Percentiles rank a stretch among this genome's conserved stretches.
phyloP scores from a whole-genome alignment of 164 flowering plant species.

The Vitis rupestris region DNA sequence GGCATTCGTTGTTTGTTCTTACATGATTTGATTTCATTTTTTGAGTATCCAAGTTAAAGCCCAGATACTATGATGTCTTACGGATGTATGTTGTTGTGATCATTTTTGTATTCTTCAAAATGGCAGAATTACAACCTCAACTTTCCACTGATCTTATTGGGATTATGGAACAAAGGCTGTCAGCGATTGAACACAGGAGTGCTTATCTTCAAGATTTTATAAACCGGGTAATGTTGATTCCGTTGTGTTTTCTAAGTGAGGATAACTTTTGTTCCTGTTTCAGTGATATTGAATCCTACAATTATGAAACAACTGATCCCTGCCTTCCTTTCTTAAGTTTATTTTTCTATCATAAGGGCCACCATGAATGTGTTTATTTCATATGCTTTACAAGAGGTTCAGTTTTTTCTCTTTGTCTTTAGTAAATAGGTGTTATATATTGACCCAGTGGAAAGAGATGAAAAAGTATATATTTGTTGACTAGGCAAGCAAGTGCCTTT shows the following conservation, averaged over 20 bases:
- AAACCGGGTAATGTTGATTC: constrained; percentile 47
- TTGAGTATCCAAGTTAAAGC: neutral
- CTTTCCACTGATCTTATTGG: constrained; percentile 54
- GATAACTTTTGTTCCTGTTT: neutral
- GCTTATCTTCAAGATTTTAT: constrained; percentile 51
- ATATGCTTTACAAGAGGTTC: neutral
- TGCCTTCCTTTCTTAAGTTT: neutral
- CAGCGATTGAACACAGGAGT: constrained; percentile 58
- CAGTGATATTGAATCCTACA: neutral
- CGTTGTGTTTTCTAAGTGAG: neutral
- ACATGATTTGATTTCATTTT: neutral
- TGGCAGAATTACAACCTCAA: constrained; percentile 45
- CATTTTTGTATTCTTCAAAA: neutral
- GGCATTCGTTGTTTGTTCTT: too few relatives aligned
- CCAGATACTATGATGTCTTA: too few relatives aligned
- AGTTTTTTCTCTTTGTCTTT: too few relatives aligned
- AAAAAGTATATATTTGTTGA: too few relatives aligned
- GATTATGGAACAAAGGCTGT: constrained; percentile 75
- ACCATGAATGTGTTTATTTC: neutral
- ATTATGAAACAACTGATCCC: neutral
- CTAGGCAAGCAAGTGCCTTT: neutral
- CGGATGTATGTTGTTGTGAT: neutral
- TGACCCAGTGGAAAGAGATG: too few relatives aligned
- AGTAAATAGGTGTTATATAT: too few relatives aligned
- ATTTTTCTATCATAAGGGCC: neutral